A percentile compares a stretch with the other conserved stretches of the same genome.
These are phyloP conservation scores for Stemphylium vesicarium DNA, from an alignment of 2,329 filamentous ascomycete genomes.

Conservation along the genomic window DNA sequence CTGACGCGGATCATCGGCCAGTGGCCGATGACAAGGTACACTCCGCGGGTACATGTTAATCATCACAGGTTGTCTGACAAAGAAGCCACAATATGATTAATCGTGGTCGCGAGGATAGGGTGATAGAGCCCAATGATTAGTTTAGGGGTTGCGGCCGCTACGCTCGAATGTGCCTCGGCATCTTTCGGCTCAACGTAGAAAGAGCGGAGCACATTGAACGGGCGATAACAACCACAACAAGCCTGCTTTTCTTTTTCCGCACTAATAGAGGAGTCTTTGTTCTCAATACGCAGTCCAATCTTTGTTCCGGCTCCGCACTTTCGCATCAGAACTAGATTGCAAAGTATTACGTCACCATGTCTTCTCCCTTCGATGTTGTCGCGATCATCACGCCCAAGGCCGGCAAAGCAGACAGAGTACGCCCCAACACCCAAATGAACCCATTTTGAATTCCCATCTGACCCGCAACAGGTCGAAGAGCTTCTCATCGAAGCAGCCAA, in stretches of 20 bases:
- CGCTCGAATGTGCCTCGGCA: slow-evolving; percentile 27
- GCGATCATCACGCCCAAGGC: slow-evolving; percentile 41
- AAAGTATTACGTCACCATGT: slow-evolving; percentile 17
- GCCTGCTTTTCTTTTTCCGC: background rate
- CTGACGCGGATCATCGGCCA: too few species aligned
- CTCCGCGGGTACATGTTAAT: too few species aligned
- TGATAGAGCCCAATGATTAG: too few species aligned
- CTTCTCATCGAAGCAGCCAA: slow-evolving; percentile 32
- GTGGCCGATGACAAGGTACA: too few species aligned
- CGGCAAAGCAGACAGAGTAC: slow-evolving; percentile 42
- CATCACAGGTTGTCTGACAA: too few species aligned
- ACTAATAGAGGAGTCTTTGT: background rate
- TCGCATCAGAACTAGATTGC: background rate
- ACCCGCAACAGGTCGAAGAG: slow-evolving; percentile 35
- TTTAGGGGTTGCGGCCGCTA: background rate
- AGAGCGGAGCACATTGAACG: slow-evolving; percentile 13
- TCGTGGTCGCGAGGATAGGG: too few species aligned
- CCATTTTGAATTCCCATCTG: background rate
- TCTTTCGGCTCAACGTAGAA: slow-evolving; percentile 25
- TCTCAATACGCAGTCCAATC: too few species aligned
- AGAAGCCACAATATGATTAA: too few species aligned
- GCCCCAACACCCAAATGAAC: background rate
- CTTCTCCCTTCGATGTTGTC: slow-evolving; percentile 35
- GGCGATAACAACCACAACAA: background rate
- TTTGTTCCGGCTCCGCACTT: too few species aligned